Evolutionary conservation across 495 filamentous ascomycete genomes (phyloP).

Genomic region (Lepidopterella palustris): DNA sequence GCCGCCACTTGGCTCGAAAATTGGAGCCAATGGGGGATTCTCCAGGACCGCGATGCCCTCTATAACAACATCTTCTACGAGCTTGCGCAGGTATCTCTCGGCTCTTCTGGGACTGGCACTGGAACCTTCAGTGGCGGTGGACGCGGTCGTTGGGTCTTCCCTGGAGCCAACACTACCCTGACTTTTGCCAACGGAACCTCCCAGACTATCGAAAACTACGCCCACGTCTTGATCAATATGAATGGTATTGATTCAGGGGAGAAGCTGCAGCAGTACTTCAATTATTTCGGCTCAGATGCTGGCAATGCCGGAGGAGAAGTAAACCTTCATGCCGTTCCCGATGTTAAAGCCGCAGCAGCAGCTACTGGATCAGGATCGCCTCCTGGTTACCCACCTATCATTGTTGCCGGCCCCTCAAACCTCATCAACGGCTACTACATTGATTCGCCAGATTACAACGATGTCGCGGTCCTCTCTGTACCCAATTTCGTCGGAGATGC

Average conservation of each 20-base stretch:
- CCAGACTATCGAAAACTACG: constrained; percentile 23
- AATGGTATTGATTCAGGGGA: constrained; percentile 10
- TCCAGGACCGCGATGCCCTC: constrained; percentile 31
- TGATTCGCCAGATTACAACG: constrained; percentile 37
- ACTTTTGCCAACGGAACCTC: constrained; percentile 32
- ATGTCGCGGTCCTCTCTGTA: constrained; percentile 38
- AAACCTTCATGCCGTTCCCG: background rate
- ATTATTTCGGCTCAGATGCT: background rate
- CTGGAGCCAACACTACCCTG: constrained; percentile 23
- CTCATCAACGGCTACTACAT: constrained; percentile 42
- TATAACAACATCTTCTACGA: constrained; percentile 27
- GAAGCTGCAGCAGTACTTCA: constrained; percentile 11
- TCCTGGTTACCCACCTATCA: constrained; percentile 44
- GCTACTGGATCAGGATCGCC: constrained; percentile 2
- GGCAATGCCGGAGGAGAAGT: background rate
- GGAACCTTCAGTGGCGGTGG: constrained; percentile 31
- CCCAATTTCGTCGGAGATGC: constrained; percentile 17
- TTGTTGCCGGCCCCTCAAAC: constrained; percentile 39
- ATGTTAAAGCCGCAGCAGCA: background rate
- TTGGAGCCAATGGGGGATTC: constrained; percentile 17
- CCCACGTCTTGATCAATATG: constrained; percentile 14
- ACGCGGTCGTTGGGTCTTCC: constrained; percentile 23
- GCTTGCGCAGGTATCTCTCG: constrained; percentile 24
- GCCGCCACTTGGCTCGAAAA: constrained; percentile 24
- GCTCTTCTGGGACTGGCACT: constrained; percentile 17